Evolutionary conservation across 2,329 filamentous ascomycete species (phyloP).

Genomic region (Cercospora zeae-maydis): DNA sequence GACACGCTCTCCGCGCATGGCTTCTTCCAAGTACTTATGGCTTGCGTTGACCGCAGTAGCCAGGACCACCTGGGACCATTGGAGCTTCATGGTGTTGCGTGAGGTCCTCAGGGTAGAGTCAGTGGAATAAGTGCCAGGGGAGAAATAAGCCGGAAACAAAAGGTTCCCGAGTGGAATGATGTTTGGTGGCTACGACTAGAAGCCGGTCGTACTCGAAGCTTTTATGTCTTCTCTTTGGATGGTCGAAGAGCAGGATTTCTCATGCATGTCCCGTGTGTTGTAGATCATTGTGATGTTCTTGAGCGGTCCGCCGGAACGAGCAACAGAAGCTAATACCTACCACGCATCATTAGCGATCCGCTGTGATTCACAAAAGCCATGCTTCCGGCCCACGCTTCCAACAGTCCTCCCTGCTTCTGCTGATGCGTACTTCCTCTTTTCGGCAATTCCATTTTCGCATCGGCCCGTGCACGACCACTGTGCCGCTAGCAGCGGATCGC

Average conservation of each 20-base stretch:
- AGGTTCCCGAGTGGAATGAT: conserved; percentile 8
- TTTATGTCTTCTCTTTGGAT: conserved; percentile 10
- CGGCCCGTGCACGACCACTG: background rate
- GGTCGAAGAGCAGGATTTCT: conserved; percentile 6
- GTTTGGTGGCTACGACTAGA: conserved; percentile 2
- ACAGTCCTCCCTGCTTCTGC: conserved; percentile 3
- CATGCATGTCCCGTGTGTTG: background rate
- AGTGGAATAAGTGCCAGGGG: background rate
- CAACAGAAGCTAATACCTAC: conserved; percentile 6
- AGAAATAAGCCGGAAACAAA: conserved; percentile 4
- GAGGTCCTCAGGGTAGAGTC: background rate
- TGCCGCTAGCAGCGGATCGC: background rate
- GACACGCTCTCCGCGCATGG: conserved; percentile 9
- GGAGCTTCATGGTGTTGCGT: conserved; percentile 8
- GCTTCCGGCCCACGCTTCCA: conserved; percentile 4
- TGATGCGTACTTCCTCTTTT: conserved; percentile 8
- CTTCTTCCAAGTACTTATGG: conserved; percentile 10
- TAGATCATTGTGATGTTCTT: background rate
- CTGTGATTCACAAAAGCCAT: conserved; percentile 2
- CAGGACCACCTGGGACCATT: conserved; percentile 6
- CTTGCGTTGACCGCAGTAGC: conserved; percentile 8
- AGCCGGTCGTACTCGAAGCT: conserved; percentile 2
- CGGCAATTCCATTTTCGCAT: conserved; percentile 3
- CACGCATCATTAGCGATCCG: background rate
- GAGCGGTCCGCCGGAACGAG: conserved; percentile 1